Conservation (phyloP, 306 rosid species). For the Pueraria montana region DNA sequence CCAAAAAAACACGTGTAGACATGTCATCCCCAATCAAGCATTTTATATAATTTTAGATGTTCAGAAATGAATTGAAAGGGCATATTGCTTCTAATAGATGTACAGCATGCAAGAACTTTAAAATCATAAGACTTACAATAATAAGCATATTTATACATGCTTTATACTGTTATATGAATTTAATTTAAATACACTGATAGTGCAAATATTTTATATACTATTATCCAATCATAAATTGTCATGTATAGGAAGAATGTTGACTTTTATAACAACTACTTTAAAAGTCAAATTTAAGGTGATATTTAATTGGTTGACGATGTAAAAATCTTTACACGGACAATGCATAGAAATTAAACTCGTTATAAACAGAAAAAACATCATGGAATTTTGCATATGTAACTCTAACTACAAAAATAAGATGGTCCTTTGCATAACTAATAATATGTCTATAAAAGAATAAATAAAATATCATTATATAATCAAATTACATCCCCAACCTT, state of each 20-base stretch:
- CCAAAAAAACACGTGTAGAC: conserved; percentile 13
- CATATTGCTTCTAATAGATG: conserved; percentile 12
- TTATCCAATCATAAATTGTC: neutral
- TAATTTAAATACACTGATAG: neutral
- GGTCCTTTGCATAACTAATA: neutral
- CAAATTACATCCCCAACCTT: conserved; percentile 61
- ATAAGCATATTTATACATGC: neutral
- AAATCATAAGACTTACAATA: neutral
- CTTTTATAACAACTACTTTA: neutral
- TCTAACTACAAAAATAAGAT: neutral
- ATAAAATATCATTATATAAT: conserved; percentile 34
- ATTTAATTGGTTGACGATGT: neutral
- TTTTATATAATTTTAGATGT: conserved; percentile 2
- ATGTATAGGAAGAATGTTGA: neutral
- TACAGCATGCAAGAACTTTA: neutral
- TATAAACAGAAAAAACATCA: conserved; percentile 12
- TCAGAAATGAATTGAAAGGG: conserved; percentile 27
- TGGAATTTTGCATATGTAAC: conserved; percentile 3
- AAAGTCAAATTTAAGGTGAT: neutral
- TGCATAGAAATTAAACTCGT: neutral
- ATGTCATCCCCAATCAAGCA: conserved; percentile 24
- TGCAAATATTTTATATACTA: neutral
- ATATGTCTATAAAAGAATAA: conserved; percentile 32
- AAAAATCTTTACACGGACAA: neutral
- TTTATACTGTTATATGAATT: neutral